Conservation (phyloP, 2,329 filamentous ascomycete genomes). For the Aschersonia sp. region DNA sequence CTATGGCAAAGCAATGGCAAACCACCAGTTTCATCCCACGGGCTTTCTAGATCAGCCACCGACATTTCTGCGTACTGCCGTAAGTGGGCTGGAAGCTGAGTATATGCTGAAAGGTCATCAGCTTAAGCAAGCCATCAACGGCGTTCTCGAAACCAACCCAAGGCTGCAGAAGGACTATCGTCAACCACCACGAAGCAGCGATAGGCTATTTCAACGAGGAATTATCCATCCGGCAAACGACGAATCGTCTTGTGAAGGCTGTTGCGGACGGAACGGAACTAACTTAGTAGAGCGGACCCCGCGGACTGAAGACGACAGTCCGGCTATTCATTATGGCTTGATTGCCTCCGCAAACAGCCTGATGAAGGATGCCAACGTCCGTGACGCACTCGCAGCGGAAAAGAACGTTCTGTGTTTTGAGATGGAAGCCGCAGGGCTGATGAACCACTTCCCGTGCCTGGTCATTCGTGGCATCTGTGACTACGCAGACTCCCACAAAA, state of each 20-base stretch:
- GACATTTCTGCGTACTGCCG: not conserved
- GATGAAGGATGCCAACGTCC: conserved; percentile 8
- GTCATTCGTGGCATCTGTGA: conserved; percentile 21
- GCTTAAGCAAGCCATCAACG: too few species aligned
- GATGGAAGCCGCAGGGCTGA: conserved; percentile 15
- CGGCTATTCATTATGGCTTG: conserved; percentile 4
- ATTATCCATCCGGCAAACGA: too few species aligned
- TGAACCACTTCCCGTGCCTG: conserved; percentile 6
- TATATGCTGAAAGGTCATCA: too few species aligned
- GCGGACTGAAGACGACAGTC: conserved; percentile 3
- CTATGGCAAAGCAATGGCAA: not conserved
- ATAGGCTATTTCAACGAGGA: too few species aligned
- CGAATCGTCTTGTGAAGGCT: not conserved
- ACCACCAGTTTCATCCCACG: not conserved
- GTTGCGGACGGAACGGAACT: not conserved
- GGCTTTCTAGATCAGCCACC: not conserved
- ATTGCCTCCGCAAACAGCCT: conserved; percentile 5
- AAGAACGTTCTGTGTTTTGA: conserved; percentile 9
- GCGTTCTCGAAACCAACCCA: too few species aligned
- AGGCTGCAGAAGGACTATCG: too few species aligned
- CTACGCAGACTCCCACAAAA: conserved; percentile 19
- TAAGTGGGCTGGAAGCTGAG: too few species aligned
- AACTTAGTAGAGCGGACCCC: not conserved
- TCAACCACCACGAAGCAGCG: too few species aligned
- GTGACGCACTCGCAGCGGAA: conserved; percentile 10